phyloP scores from a whole-genome alignment of 108 stramenopile genomes.

The Pelagomonas calceolata region DNA sequence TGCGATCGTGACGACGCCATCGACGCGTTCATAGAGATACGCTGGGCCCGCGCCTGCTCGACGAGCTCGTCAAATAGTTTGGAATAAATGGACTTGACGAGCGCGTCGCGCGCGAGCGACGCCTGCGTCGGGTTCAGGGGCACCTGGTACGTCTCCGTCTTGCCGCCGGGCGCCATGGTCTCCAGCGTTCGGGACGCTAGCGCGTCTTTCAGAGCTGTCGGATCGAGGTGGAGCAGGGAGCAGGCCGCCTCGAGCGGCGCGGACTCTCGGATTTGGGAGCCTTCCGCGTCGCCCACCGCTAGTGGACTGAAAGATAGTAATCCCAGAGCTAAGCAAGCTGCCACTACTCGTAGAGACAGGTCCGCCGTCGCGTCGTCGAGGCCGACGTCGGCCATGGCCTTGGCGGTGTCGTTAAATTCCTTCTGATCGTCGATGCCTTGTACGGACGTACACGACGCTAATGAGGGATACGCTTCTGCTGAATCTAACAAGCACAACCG shows the following conservation, averaged over 20 bases:
- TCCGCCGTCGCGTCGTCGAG: not conserved
- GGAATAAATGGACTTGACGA: slow-evolving; percentile 81
- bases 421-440: slow-evolving; percentile 6
- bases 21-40: too few relatives aligned
- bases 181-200: slow-evolving; percentile 17
- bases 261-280: not conserved
- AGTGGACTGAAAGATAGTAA: not conserved
- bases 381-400: slow-evolving; percentile 16
- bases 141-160: slow-evolving; percentile 10
- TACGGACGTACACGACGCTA: slow-evolving; percentile 2
- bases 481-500: slow-evolving; percentile 9
- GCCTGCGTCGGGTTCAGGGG: slow-evolving; percentile 60
- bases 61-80: slow-evolving; percentile 45
- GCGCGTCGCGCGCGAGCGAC: slow-evolving; percentile 76
- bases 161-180: slow-evolving; percentile 17
- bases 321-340: not conserved
- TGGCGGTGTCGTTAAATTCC: not conserved
- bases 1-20: too few relatives aligned
- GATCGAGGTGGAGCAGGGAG: slow-evolving; percentile 8
- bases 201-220: slow-evolving; percentile 12
- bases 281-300: not conserved
- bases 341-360: not conserved
- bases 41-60: too few relatives aligned
- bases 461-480: slow-evolving; percentile 5
- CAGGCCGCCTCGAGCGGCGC: slow-evolving; percentile 8